phyloP scores from a whole-genome alignment of 331 rosid genomes.

The Rosa hybrid region DNA sequence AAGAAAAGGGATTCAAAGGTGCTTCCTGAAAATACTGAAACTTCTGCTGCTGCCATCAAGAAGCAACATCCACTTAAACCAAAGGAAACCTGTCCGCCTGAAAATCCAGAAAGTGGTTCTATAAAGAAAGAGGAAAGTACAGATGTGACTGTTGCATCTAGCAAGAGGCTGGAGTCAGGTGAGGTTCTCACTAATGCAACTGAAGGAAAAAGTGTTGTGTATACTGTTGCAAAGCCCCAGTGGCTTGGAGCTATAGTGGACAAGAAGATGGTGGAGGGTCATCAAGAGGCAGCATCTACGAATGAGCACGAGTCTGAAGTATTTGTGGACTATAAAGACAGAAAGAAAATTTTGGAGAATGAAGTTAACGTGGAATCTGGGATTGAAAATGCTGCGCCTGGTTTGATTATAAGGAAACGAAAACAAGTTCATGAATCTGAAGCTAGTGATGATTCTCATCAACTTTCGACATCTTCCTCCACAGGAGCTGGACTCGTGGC shows the following conservation, averaged over 20 bases:
- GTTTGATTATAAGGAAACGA: conserved; percentile 84
- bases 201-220: conserved; percentile 50
- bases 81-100: conserved; percentile 32
- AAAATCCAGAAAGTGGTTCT: conserved; percentile 34
- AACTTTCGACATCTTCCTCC: conserved; percentile 47
- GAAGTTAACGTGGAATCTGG: conserved; percentile 37
- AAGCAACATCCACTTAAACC: conserved; percentile 42
- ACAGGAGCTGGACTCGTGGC: conserved; percentile 58
- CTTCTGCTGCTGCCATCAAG: conserved; percentile 32
- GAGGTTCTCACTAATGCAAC: conserved; percentile 31
- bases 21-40: conserved; percentile 46
- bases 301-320: conserved; percentile 50
- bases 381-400: conserved; percentile 82
- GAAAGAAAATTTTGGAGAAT: conserved; percentile 52
- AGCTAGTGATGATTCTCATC: conserved; percentile 38
- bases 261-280: conserved; percentile 43
- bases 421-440: conserved; percentile 61
- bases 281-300: conserved; percentile 37
- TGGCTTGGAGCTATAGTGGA: conserved; percentile 89
- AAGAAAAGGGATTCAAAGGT: conserved; percentile 70
- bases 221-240: conserved; percentile 66
- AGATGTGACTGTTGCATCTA: conserved; percentile 34
- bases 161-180: conserved; percentile 39
- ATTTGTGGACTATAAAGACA: conserved; percentile 90
- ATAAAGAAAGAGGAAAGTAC: conserved; percentile 38